phyloP scores from a whole-genome alignment of 75 land plant genomes.

The Isoetes taiwanensis region DNA sequence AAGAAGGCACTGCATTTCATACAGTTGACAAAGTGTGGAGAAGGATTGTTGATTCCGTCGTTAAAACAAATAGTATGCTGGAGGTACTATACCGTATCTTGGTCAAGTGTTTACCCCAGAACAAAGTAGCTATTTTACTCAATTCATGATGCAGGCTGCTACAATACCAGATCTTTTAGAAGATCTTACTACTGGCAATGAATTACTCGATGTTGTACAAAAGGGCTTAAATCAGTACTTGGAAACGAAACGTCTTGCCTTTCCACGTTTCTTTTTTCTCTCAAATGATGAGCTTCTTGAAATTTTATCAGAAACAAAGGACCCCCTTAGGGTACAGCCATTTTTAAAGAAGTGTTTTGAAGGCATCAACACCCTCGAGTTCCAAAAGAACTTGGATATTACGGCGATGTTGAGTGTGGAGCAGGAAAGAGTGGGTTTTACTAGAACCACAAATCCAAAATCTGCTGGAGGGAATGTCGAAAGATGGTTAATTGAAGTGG shows the following conservation, averaged over 20 bases:
- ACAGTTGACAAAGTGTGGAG: constrained; percentile 20
- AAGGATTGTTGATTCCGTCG: constrained; percentile 13
- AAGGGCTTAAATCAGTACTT: constrained; percentile 26
- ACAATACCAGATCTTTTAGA: constrained; percentile 10
- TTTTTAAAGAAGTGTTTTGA: constrained; percentile 32
- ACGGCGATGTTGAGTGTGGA: constrained; percentile 30
- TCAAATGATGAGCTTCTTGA: constrained; percentile 36
- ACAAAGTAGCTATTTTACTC: not conserved
- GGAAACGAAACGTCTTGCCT: constrained; percentile 33
- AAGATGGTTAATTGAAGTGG: constrained; percentile 26
- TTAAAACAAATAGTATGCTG: constrained; percentile 12
- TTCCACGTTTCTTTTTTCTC: constrained; percentile 31
- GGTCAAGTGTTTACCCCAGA: not conserved
- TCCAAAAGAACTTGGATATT: constrained; percentile 25
- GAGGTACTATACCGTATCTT: constrained; percentile 9
- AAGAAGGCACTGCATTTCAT: constrained; percentile 24
- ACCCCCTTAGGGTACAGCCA: constrained; percentile 32
- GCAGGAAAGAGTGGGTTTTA: constrained; percentile 19
- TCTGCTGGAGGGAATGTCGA: constrained; percentile 29
- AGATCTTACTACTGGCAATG: constrained; percentile 17
- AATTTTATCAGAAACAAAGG: constrained; percentile 34
- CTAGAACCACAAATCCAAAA: constrained; percentile 16
- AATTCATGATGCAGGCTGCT: constrained; percentile 10
- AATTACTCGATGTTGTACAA: constrained; percentile 22
- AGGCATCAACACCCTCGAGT: constrained; percentile 21